These are phyloP conservation scores for Hordeum pubiflorum DNA, from an alignment of 202 grass and related monocot species.

Conservation along the genomic window DNA sequence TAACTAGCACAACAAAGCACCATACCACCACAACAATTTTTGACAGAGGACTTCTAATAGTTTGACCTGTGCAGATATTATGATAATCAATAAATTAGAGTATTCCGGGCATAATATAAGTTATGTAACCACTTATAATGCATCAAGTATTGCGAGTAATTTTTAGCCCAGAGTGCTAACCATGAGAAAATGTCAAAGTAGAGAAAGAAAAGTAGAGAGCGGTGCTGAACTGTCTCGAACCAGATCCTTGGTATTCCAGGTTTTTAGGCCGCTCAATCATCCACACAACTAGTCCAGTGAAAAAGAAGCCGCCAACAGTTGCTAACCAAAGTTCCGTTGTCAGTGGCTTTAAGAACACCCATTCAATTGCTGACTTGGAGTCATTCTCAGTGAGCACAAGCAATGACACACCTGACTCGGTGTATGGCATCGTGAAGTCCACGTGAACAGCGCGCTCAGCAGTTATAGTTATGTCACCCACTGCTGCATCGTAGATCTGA, in stretches of 20 bases:
- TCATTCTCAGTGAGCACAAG: constrained; percentile 39
- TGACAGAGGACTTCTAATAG: too few species aligned
- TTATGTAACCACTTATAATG: too few species aligned
- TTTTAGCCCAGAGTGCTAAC: constrained; percentile 3
- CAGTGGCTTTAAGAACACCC: constrained; percentile 65
- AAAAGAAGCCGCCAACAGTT: constrained; percentile 41
- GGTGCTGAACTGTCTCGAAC: constrained; percentile 38
- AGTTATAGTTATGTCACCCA: constrained; percentile 50
- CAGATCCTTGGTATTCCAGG: constrained; percentile 33
- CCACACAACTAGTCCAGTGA: constrained; percentile 63
- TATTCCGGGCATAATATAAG: too few species aligned
- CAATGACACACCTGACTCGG: not conserved
- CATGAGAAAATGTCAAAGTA: constrained; percentile 57
- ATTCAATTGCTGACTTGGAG: constrained; percentile 27
- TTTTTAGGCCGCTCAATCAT: constrained; percentile 51
- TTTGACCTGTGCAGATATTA: too few species aligned
- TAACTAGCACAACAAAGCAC: too few species aligned
- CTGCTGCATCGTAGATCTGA: constrained; percentile 51
- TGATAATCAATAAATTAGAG: too few species aligned
- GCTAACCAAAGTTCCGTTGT: constrained; percentile 52
- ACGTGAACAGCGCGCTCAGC: constrained; percentile 38
- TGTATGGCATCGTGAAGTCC: constrained; percentile 43
- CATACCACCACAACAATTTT: too few species aligned
- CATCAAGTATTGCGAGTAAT: too few species aligned
- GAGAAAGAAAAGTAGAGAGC: constrained; percentile 69